Percentiles rank a stretch among this genome's conserved stretches.
Evolutionary conservation across 176 grass and related monocot genomes (phyloP).

Genomic region (Ensete glaucum): DNA sequence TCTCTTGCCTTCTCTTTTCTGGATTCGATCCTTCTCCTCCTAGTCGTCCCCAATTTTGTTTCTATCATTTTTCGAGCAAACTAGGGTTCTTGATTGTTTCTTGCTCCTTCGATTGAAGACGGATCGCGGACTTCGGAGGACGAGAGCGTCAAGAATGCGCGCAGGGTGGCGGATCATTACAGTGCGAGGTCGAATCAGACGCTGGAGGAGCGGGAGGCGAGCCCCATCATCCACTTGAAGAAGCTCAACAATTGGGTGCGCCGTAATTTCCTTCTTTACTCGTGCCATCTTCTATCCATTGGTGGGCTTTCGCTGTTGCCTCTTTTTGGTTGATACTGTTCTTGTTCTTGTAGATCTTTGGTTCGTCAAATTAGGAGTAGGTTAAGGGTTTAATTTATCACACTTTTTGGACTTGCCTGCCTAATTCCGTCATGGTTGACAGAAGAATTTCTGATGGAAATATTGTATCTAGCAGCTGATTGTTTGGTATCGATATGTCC

Average conservation of each 20-base stretch:
- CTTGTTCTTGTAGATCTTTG: neutral
- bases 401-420: neutral
- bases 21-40: neutral
- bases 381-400: neutral
- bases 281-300: neutral
- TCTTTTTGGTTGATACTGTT: neutral
- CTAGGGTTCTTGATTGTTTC: conserved; percentile 5
- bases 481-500: too few relatives aligned
- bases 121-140: conserved; percentile 22
- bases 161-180: conserved; percentile 82
- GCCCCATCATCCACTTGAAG: conserved; percentile 98
- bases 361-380: neutral
- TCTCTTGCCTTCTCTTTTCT: too few relatives aligned
- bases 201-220: conserved; percentile 86
- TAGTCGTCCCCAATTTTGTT: neutral
- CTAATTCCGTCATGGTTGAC: too few relatives aligned
- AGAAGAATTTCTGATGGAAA: too few relatives aligned
- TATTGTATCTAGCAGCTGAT: too few relatives aligned
- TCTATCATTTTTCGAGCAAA: neutral
- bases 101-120: neutral
- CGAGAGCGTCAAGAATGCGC: conserved; percentile 37
- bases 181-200: conserved; percentile 96
- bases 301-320: too few relatives aligned
- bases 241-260: conserved; percentile 97
- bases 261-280: neutral